Conservation (phyloP, 2,329 filamentous ascomycete species). For the Blastomyces parvus region DNA sequence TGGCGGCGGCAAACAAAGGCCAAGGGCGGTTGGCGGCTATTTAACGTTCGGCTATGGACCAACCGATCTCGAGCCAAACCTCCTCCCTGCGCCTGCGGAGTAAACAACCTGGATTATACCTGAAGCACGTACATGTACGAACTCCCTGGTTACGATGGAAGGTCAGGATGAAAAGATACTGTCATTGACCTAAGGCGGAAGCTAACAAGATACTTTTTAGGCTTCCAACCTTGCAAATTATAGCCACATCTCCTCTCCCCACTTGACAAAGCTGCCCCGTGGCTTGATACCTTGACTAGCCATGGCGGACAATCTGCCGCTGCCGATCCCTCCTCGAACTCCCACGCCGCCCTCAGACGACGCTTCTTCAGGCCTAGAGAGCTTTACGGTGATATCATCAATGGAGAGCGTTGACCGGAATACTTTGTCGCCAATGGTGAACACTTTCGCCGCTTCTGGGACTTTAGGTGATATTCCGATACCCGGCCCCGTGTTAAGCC, state of each 20-base stretch:
- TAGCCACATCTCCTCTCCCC: not conserved
- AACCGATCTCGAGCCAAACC: too few relatives aligned
- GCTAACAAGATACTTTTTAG: not conserved
- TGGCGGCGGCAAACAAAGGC: not conserved
- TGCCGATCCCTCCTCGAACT: constrained; percentile 53
- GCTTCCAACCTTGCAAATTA: not conserved
- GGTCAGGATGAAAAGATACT: not conserved
- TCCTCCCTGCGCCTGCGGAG: too few relatives aligned
- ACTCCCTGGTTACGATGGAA: not conserved
- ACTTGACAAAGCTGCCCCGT: not conserved
- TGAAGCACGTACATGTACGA: not conserved
- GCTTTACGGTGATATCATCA: constrained; percentile 19
- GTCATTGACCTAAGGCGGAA: not conserved
- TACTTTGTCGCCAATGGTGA: constrained; percentile 40
- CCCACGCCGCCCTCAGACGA: constrained; percentile 52
- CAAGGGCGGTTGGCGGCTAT: not conserved
- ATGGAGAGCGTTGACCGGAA: constrained; percentile 34
- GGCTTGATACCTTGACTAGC: constrained; percentile 2
- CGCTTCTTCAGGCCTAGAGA: constrained; percentile 19
- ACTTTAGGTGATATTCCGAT: constrained; percentile 22
- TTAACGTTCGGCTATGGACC: not conserved
- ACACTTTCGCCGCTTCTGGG: constrained; percentile 27
- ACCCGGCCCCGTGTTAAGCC: constrained; percentile 19
- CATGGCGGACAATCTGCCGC: constrained; percentile 53
- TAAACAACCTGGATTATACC: too few relatives aligned